A percentile compares a stretch with the other conserved stretches of the same genome.
Evolutionary conservation across 192 early-diverging fungal species (phyloP).

Genomic region (Helicostylum pulchrum): DNA sequence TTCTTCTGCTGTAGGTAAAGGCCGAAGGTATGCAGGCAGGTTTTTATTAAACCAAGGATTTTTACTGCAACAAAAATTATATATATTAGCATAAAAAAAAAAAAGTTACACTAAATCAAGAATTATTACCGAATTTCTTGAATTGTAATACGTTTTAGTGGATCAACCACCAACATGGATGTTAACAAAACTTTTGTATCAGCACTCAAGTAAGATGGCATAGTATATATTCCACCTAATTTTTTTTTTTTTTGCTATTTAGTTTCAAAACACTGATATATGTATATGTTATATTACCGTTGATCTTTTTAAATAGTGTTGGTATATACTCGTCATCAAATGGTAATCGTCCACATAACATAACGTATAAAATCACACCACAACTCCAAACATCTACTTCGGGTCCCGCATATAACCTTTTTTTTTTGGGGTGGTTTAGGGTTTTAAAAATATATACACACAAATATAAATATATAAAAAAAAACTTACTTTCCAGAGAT

Average conservation of each 20-base stretch:
- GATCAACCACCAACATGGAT: constrained; percentile 94
- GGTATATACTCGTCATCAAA: constrained; percentile 95
- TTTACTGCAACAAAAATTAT: constrained; percentile 43
- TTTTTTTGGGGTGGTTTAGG: neutral
- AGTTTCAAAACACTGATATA: neutral
- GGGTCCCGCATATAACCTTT: constrained; percentile 79
- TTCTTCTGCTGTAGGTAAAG: constrained; percentile 68
- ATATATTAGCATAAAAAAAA: neutral
- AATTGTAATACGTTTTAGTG: constrained; percentile 92
- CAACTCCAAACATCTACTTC: constrained; percentile 98
- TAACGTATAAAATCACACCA: constrained; percentile 65
- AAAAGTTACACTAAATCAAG: neutral
- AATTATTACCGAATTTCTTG: constrained; percentile 62
- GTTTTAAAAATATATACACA: neutral
- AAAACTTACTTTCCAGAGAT: constrained; percentile 69
- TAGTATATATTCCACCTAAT: constrained; percentile 83
- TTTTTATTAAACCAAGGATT: constrained; percentile 91
- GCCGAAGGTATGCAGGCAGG: constrained; percentile 89
- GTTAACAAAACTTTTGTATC: constrained; percentile 80
- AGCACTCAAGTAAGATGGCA: constrained; percentile 83
- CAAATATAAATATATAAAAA: too few species aligned
- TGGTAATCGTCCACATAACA: constrained; percentile 43
- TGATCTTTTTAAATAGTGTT: constrained; percentile 90
- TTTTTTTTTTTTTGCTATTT: too few species aligned
- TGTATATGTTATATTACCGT: constrained; percentile 40